Evolutionary conservation across 441 rosid genomes (phyloP), one percentile per base, ranked within the genome.

Genomic region (Erysimum cheiri): DNA sequence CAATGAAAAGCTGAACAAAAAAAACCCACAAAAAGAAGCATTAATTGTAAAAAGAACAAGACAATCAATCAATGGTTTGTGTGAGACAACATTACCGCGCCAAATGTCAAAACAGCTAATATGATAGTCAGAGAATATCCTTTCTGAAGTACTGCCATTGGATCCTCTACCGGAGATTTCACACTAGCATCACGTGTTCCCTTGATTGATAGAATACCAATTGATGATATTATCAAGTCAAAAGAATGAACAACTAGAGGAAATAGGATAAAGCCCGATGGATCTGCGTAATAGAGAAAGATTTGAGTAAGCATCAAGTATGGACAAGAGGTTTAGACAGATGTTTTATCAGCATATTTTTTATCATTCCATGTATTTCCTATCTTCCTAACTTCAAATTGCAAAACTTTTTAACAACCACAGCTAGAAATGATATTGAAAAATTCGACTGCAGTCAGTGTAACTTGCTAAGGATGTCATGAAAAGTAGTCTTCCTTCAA

Each of bases 211-310:
- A 95, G 72, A 72, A 95, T 87, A 74, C 99, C 99, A 78, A 87
- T 43, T n/a, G 99, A 90, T 57, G 99, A 95, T 71, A 95, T 80
- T 78, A 95, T 80, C 75, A 95, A 85, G 81, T 95, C 99, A 81
- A 95, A 95, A 11, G 99, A 95, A 80, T 95, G 99, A 69, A 95
- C 91, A 63, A 95, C 98, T 60, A 95, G 89, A 73, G 99, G 99
- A 85, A 95, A 95, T 78, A 95, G 79, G 81, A 95, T 92, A 80
- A 95, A 95, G 77, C 97, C 98, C 46, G 99, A 92, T 73, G 98
- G 92, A 80, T 91, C 98, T 95, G 99, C 96, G 78, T 52, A 52
- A 79, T 17, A 44, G 26, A 75, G 33, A 80, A 62, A 44, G 72
- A 70, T 8, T 31, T 44, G 40, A 47, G 48, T 57, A 36, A 57